Conservation (phyloP, 352 stramenopile genomes). For the Pythium angustatum region DNA sequence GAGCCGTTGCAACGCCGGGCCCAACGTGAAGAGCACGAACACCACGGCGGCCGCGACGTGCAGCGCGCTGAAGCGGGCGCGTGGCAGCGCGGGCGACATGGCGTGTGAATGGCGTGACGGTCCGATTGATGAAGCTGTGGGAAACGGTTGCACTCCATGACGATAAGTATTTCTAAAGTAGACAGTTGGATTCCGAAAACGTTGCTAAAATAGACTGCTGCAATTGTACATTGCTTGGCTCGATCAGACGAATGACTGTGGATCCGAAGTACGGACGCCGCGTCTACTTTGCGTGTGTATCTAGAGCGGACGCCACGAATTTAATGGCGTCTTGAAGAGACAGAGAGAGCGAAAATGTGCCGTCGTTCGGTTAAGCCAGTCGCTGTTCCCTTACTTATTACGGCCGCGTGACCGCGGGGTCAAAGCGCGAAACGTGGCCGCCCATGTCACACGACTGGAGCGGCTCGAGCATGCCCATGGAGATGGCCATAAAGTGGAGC, state of each 20-base stretch:
- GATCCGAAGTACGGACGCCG: too few relatives aligned
- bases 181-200: too few relatives aligned
- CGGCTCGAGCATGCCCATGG: constrained; percentile 44
- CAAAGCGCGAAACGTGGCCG: constrained; percentile 15
- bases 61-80: not conserved
- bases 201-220: too few relatives aligned
- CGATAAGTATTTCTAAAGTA: too few relatives aligned
- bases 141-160: too few relatives aligned
- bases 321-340: too few relatives aligned
- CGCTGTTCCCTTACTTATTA: not conserved
- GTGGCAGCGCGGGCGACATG: not conserved
- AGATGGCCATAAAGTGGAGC: constrained; percentile 51
- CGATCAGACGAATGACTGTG: too few relatives aligned
- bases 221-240: too few relatives aligned
- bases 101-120: too few relatives aligned
- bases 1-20: constrained; percentile 5
- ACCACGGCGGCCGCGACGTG: not conserved
- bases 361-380: not conserved
- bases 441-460: constrained; percentile 44
- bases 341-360: not conserved
- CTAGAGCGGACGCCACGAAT: too few relatives aligned
- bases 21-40: not conserved
- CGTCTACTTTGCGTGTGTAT: too few relatives aligned
- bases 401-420: not conserved
- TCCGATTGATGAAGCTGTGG: not conserved